Evolutionary conservation across 2,329 filamentous ascomycete genomes (phyloP).

Genomic region (Botrytis deweyae): DNA sequence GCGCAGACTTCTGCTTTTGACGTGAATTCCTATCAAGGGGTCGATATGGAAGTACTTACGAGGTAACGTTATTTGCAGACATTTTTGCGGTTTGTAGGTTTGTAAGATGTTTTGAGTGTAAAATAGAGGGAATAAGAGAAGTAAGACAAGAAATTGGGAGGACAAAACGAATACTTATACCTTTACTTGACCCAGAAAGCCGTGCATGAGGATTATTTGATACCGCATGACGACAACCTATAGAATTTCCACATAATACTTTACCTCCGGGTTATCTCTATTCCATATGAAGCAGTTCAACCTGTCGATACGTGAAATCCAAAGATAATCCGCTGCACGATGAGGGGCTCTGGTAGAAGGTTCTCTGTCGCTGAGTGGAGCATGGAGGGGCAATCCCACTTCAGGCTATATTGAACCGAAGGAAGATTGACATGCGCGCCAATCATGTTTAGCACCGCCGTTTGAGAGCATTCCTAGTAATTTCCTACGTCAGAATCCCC

Average conservation of each 20-base stretch:
- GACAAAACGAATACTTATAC: conserved; percentile 12
- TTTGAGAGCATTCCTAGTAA: not conserved
- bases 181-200: not conserved
- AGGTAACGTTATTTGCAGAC: conserved; percentile 36
- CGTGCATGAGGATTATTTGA: conserved; percentile 8
- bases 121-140: not conserved
- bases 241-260: not conserved
- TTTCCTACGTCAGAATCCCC: not conserved
- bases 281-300: conserved; percentile 6
- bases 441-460: conserved; percentile 21
- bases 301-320: conserved; percentile 2
- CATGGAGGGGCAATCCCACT: conserved; percentile 23
- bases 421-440: conserved; percentile 27
- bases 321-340: conserved; percentile 11
- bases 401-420: conserved; percentile 24
- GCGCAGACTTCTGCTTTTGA: conserved; percentile 21
- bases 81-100: conserved; percentile 28
- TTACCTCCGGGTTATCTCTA: conserved; percentile 12
- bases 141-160: not conserved
- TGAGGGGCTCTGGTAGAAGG: conserved; percentile 17
- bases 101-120: not conserved
- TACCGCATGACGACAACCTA: conserved; percentile 14
- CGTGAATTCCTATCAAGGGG: conserved; percentile 25
- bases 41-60: conserved; percentile 29
- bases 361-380: conserved; percentile 7